Conservation (phyloP, 441 rosid genomes). For the Euphorbia corollata region DNA sequence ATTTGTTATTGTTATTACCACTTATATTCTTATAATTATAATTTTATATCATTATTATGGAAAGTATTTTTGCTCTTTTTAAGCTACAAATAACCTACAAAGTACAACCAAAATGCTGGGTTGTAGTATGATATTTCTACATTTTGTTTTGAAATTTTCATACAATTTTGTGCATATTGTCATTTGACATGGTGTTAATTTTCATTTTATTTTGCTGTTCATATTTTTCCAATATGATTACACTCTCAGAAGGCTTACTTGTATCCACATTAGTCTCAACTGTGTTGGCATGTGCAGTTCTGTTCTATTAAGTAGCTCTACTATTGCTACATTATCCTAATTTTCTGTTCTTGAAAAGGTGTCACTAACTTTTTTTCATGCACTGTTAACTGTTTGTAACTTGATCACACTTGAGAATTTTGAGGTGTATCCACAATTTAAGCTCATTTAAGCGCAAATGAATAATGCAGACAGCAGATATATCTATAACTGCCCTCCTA, state of each 20-base stretch:
- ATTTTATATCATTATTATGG: neutral
- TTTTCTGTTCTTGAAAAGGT: neutral
- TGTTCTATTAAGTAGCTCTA: neutral
- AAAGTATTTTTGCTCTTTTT: neutral
- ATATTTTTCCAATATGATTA: neutral
- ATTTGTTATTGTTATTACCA: neutral
- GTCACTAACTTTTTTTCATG: neutral
- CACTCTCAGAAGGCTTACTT: neutral
- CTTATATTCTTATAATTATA: no score
- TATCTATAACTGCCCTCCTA: neutral
- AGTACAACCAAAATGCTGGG: neutral
- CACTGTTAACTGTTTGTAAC: neutral
- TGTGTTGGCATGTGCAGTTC: neutral
- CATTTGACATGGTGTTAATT: neutral
- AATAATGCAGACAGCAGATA: neutral
- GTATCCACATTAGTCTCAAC: neutral
- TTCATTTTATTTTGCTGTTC: neutral
- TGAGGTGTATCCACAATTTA: neutral
- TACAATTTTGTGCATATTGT: conserved; percentile 1
- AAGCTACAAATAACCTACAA: neutral
- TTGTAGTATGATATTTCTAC: neutral
- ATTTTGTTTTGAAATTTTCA: neutral
- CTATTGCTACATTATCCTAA: neutral
- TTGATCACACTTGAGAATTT: conserved; percentile 3
- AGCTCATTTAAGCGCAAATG: neutral